Base-by-base conservation (phyloP, 208 protist genomes). In the Crithidia mellificae region DNA sequence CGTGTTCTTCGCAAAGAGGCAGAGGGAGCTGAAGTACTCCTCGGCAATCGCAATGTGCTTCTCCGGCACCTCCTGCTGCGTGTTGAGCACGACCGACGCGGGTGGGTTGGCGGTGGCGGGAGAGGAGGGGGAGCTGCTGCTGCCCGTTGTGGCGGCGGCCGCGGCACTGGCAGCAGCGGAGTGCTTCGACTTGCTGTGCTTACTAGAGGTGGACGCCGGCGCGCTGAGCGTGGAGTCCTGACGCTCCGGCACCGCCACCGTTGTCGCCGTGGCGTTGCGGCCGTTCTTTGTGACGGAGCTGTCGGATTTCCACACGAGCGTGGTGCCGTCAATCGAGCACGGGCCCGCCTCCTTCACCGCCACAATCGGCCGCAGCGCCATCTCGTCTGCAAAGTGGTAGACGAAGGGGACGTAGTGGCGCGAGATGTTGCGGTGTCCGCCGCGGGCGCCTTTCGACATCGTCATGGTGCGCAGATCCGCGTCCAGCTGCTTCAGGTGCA, bases 381-480 rank as follows among this genome's bases (percentile, higher is more conserved):
- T 62, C 59, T 92, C 87, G 49, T 93, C 86, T 24, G 78, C 76
- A 67, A 92, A 84, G 65, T 92, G 90, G 71, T 87, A 96, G 15
- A 91, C 87, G 78, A 93, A 93, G 0, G 91, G 91, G 2, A 88
- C 67, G 69, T 90, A 88, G 50, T 72, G 67, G 39, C 88, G 86
- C 15, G 62, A 82, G 57, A 96, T 78, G 81, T 94, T 94, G 47
- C 86, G 83, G 36, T 77, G 53, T 0, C 57, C 65, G 24, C 63
- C 56, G 9, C 64, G 51, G 46, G 77, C 65, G 29, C 80, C 77
- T 30, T 79, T 63, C 4, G 68, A 77, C 66, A 94, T 83, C 25
- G 83, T 88, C 88, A 96, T 92, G 29, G 77, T 63, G 15, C 78
- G 83, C 39, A 96, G 54, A 50, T 96, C 78, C n/a, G 80, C 83